Base-by-base conservation (phyloP, 1,284 basidiomycete species). In the Trametes polyzona region DNA sequence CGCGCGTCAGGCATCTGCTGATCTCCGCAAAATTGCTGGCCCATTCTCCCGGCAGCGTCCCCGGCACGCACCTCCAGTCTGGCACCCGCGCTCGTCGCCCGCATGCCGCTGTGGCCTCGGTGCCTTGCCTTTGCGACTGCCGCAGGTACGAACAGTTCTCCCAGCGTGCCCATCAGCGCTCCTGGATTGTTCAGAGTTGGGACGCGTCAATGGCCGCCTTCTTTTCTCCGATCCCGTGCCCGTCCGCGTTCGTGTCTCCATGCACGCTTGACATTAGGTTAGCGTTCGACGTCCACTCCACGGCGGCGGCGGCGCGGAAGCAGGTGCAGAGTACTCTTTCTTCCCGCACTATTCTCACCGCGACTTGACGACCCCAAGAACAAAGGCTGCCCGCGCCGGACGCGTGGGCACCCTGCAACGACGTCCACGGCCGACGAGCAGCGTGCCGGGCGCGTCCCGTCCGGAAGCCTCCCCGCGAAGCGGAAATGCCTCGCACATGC, bases 41-140 rank as follows among this genome's bases (percentile, higher is more conserved):
- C 37, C 47, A 39, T 24, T 21, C 36, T n/a, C 37, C 21, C 46
- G 46, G 35, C 37, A 32, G 32, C 23, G 11, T 4, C 14, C 23
- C 3, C 16, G 29, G 29, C 11, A n/a, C n/a, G n/a, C n/a, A n/a
- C n/a, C n/a, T n/a, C n/a, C n/a, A n/a, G n/a, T 16, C 43, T 12
- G 16, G 24, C 40, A 42, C 29, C 9, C 17, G 9, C 33, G 46
- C 11, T 12, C 12, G 21, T 12, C 26, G 36, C 36, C 19, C 43
- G 33, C 40, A 17, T 17, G 40, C 19, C 29, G 30, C 46, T 21
- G 6, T 19, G n/a, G 23, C 24, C 46, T 47, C 46, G 46, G 46
- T 47, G 46, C 46, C 46, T 47, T 47, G 46, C 33, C n/a, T n/a
- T 5, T 47, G 46, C 46, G 24, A 35, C 32, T 37, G 46, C 33